Evolutionary conservation across 1,284 basidiomycete genomes (phyloP), one percentile per base, ranked within the genome.

Genomic region (Coriolopsis trogii): DNA sequence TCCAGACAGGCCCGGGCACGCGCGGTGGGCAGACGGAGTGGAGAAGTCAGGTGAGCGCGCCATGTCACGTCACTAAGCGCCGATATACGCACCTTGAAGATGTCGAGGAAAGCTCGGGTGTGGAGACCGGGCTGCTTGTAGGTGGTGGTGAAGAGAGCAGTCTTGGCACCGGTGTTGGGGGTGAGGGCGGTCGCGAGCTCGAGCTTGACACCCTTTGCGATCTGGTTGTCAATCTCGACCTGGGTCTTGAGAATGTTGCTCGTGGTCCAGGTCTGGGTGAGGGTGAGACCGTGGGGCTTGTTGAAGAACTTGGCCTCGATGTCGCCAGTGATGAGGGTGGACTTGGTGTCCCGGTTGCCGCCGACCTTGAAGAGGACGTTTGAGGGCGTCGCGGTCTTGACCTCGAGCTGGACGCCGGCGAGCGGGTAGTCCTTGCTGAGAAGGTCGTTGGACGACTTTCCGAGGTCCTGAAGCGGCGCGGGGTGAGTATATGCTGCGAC

Each of bases 51-150:
- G 51, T 55, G 53, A 59, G 53, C 48, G 53, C 57, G 53, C 51
- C n/a, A 54, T 55, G 57, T 55, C 57, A 59, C 57, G 57, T 55
- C 57, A 59, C 55, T 49, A 46, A 12, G 39, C 36, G 24, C 36
- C 42, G 18, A 20, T 10, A 28, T 24, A 65, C 76, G 55, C 58
- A 92, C 93, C 89, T 94, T 98, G 91, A 98, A 94, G 65, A 98
- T 75, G 73, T 99, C 96, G 59, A 98, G 83, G 71, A 83, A 80
- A 61, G 92, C 92, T 63, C 95, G 91, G 67, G 90, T 89, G 86
- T 99, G 95, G 67, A 98, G 76, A 59, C 93, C 92, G 58, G 94
- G 93, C 76, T 97, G 95, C 84, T 98, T 98, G 89, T 96, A 98
- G 73, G 86, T 83, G 64, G 90, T 82, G 67, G 87, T 91, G 63